Evolutionary conservation across 306 rosid species (phyloP).

Genomic region (Ormosia emarginata): DNA sequence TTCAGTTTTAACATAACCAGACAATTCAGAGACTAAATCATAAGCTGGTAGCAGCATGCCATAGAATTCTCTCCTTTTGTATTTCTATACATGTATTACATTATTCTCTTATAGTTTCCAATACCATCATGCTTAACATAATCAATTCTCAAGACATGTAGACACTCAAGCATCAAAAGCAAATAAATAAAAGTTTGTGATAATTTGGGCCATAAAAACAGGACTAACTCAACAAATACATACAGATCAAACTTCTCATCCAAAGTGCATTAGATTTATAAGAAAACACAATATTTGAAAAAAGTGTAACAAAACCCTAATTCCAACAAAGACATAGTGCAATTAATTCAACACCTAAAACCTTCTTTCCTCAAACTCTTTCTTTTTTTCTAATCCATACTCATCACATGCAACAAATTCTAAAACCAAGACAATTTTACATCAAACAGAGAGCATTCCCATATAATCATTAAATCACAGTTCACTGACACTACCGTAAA

Average conservation of each 20-base stretch:
- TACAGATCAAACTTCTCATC: neutral
- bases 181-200: neutral
- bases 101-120: neutral
- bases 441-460: no score
- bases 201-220: neutral
- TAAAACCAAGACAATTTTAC: no score
- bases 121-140: constrained; percentile 3
- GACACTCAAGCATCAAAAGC: neutral
- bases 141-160: neutral
- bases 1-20: constrained; percentile 95
- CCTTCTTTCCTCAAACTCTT: neutral
- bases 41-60: constrained; percentile 42
- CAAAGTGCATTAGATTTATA: neutral
- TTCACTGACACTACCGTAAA: no score
- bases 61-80: neutral
- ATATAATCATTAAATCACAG: no score
- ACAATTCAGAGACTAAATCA: constrained; percentile 79
- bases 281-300: neutral
- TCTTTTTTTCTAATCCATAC: neutral
- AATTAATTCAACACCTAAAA: neutral
- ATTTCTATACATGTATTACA: neutral
- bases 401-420: no score
- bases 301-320: neutral
- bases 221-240: neutral
- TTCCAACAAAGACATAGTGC: neutral